Base-by-base conservation (phyloP, 2,329 filamentous ascomycete species). In the Penicillium hesseltinei region DNA sequence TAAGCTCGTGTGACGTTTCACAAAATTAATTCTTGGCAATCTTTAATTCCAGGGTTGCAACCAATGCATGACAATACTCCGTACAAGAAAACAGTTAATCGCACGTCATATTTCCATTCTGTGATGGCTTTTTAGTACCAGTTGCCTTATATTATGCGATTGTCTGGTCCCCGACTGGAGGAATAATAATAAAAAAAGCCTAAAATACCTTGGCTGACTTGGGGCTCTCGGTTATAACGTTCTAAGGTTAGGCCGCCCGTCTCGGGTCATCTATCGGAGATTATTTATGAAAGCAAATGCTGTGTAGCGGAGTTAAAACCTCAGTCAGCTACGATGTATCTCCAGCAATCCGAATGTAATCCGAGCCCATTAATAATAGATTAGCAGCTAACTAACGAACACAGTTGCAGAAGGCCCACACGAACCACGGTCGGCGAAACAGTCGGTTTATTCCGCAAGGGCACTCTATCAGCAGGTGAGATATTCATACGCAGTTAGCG, bases 1-100 rank as follows among this genome's bases (percentile, higher is more conserved):
- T 72, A 70, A 72, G 69, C 70, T 71, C 69, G 69, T 71, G 69
- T 65, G 66, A 71, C 68, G 69, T 73, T 71, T 69, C 71, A 73
- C 69, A 61, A 57, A 64, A 59, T 50, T 47, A 59, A 51, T 50
- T 58, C 65, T 70, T 69, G 67, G 65, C 66, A 67, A 70, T 57
- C 64, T 69, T 68, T 69, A 65, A 63, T 68, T 63, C 53, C 65
- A 69, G 60, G 64, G 67, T 70, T 69, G 56, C 67, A 69, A 67
- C 45, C 60, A 35, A 60, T 53, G 56, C 51, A 57, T 66, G 56
- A 67, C 64, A 64, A 65, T 64, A 31, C 29, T 31, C 29, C 29
- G 29, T 31, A 65, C 60, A 50, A 23, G 42, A 59, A 60, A 60
- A 60, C 48, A 64, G 55, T 62, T 59, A 51, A 58, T 58, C 50